Conservation (phyloP, 1,284 basidiomycete genomes). For the Apiotrichum gracile region DNA sequence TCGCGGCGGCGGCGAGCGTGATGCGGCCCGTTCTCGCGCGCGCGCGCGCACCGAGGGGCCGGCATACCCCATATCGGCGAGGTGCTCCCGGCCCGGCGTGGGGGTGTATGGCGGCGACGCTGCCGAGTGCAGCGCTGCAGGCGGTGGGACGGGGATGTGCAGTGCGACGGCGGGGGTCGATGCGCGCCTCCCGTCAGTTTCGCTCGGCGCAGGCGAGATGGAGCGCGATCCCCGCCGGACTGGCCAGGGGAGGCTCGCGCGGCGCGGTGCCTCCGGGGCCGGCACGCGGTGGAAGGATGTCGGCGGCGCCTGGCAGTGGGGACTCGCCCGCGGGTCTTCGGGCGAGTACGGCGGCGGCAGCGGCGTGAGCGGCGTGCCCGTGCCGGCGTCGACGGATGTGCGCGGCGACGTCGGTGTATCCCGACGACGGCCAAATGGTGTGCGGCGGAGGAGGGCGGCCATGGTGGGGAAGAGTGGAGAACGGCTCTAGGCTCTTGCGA, state of each 20-base stretch:
- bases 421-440: not conserved
- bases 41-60: not conserved
- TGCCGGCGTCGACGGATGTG: not conserved
- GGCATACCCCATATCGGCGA: not conserved
- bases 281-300: no score
- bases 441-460: not conserved
- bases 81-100: not conserved
- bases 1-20: not conserved
- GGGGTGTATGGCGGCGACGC: not conserved
- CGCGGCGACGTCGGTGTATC: not conserved
- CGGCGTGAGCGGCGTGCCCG: not conserved
- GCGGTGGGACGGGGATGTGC: not conserved
- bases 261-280: no score
- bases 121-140: not conserved
- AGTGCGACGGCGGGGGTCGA: no score
- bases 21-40: not conserved
- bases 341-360: constrained; percentile 6
- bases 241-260: no score
- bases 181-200: no score
- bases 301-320: not conserved
- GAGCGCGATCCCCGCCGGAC: no score
- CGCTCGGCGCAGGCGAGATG: no score
- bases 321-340: not conserved
- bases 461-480: not conserved
- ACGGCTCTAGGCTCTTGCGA: no score